These are phyloP conservation scores for Aphanomyces stellatus DNA, from an alignment of 352 stramenopile genomes.

Conservation along the genomic window DNA sequence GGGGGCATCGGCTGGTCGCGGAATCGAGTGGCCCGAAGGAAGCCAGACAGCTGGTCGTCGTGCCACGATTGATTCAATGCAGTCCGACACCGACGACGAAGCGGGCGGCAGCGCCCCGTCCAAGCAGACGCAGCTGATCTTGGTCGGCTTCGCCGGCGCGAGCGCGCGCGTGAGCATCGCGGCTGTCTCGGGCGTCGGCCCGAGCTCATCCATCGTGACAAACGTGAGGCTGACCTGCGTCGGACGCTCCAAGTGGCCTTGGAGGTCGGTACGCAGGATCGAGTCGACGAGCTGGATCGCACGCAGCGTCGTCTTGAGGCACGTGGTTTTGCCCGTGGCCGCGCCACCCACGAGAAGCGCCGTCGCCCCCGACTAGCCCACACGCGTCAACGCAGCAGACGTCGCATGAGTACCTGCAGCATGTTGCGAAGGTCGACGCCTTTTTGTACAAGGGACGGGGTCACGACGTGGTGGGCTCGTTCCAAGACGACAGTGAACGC, in stretches of 20 bases:
- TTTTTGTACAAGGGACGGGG: neutral
- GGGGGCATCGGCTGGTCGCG: neutral
- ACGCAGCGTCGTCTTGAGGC: neutral
- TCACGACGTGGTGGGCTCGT: neutral
- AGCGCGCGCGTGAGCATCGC: neutral
- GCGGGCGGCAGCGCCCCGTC: neutral
- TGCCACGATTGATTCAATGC: neutral
- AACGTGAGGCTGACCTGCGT: neutral
- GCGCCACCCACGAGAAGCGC: neutral
- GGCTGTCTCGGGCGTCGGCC: neutral
- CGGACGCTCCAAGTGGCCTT: neutral
- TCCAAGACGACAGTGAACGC: slow-evolving; percentile 1
- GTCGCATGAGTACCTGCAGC: neutral
- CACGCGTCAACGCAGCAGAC: neutral
- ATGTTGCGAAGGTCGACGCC: neutral
- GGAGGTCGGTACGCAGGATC: neutral
- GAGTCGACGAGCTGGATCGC: neutral
- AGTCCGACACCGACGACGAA: neutral
- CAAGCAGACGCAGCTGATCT: neutral
- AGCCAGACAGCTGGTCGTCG: neutral
- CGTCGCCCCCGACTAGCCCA: neutral
- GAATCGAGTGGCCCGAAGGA: neutral
- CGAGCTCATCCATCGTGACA: neutral
- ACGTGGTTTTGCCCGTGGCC: neutral
- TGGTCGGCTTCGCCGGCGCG: too few relatives aligned